Percentiles rank a stretch among this genome's conserved stretches.
phyloP scores from a whole-genome alignment of 2,329 filamentous ascomycete genomes.

The Colletotrichum siamense region DNA sequence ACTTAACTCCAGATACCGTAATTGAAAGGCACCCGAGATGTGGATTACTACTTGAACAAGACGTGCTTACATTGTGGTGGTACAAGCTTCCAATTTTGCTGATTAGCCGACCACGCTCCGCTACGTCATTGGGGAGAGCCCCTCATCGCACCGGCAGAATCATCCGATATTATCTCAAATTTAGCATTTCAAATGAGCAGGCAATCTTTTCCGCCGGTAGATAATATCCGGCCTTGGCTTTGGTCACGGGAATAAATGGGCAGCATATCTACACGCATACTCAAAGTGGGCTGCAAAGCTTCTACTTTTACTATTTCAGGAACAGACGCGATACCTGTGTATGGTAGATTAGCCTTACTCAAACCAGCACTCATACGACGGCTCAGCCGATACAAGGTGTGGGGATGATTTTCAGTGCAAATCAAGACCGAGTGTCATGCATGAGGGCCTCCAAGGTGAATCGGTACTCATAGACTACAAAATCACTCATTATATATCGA shows the following conservation, averaged over 20 bases:
- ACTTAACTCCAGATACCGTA: not conserved
- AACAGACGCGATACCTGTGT: not conserved
- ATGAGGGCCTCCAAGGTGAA: not conserved
- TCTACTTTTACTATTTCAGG: not conserved
- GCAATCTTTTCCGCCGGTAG: not conserved
- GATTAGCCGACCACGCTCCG: not conserved
- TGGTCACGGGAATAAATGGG: fast-evolving
- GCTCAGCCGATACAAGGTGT: fast-evolving
- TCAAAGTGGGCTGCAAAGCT: not conserved
- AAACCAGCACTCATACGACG: fast-evolving
- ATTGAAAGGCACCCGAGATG: not conserved
- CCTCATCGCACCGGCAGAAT: not conserved
- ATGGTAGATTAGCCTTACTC: fast-evolving
- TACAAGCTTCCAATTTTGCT: not conserved
- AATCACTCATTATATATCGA: fast-evolving
- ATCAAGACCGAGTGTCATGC: not conserved
- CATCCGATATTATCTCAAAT: not conserved
- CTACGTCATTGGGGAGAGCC: not conserved
- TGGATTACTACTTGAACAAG: not conserved
- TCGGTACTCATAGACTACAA: not conserved
- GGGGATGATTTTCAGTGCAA: not conserved
- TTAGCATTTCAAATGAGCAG: fast-evolving
- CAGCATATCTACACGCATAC: not conserved
- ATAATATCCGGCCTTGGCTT: not conserved
- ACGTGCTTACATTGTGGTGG: not conserved